Base-by-base conservation (phyloP, 768 basidiomycete species). In the Leccinum imitatum region DNA sequence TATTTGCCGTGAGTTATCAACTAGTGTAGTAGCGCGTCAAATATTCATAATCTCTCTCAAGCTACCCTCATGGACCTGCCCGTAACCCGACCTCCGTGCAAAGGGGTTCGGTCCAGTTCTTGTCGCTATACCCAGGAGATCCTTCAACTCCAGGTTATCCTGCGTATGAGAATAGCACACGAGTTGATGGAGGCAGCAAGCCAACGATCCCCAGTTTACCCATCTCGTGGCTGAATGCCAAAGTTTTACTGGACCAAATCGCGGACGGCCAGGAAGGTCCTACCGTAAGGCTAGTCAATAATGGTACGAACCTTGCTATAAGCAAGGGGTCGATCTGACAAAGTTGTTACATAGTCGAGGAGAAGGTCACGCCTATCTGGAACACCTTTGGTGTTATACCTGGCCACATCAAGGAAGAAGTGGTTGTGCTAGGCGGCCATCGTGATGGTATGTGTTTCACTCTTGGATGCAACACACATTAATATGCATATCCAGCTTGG, bases 61-160 rank as follows among this genome's bases (percentile, higher is more conserved):
- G 68, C 41, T 69, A 74, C 39, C 95, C 95, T 4, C 78, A 83
- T 14, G 95, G 96, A 4, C 95, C 95, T 31, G 95, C 95, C 44
- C 83, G 93, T 54, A 91, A 93, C 71, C 90, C 90, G 0, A 83
- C 84, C 4, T 85, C 89, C 17, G 87, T 98, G 13, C 87, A 98
- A 71, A 84, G 95, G 56, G 95, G 95, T 46, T 89, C 87, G 47
- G 93, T 92, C 2, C 86, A 88, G 66, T 92, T 80, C 70, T 71
- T 92, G 0, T 96, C n/a, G n/a, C n/a, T n/a, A n/a, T 90, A 89
- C 65, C 85, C 86, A 17, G 87, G 88, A 23, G 90, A 92, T 68
- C 91, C 94, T 2, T 87, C 90, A 0, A 98, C 96, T 3, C 95
- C 95, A 6, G 91, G 90, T 10, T 82, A 85, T 62, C 95, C 96